A percentile compares a stretch with the other conserved stretches of the same genome.
Conservation (phyloP, 1,139 yeast genomes). For the Blastobotrys arbuscula region DNA sequence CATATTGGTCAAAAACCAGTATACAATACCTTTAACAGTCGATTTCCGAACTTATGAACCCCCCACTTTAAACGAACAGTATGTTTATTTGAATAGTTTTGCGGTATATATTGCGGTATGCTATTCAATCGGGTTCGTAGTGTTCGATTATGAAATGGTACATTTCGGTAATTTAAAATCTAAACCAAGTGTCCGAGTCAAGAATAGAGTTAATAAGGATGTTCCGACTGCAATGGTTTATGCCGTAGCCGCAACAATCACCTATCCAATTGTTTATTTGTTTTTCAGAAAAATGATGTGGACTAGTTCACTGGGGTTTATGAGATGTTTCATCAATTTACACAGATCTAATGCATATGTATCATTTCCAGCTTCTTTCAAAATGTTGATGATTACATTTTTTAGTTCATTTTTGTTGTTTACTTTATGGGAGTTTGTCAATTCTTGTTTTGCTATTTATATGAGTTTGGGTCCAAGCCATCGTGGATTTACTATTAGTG, state of each 20-base stretch:
- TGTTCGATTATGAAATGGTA: conserved; percentile 58
- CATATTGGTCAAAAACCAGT: conserved; percentile 33
- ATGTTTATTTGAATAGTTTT: conserved; percentile 48
- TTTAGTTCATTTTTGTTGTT: conserved; percentile 40
- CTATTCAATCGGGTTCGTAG: conserved; percentile 51
- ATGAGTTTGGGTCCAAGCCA: conserved; percentile 79
- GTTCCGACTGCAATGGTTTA: conserved; percentile 39
- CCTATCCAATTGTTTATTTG: conserved; percentile 41
- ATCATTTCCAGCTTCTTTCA: conserved; percentile 38
- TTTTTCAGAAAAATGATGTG: conserved; percentile 44
- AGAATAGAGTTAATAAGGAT: conserved; percentile 35
- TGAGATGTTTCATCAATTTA: conserved; percentile 32
- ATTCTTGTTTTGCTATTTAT: conserved; percentile 64
- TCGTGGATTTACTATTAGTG: conserved; percentile 63
- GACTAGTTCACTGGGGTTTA: conserved; percentile 32
- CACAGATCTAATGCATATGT: conserved; percentile 32
- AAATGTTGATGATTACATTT: conserved; percentile 37
- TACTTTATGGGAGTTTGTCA: conserved; percentile 55
- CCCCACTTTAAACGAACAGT: conserved; percentile 58
- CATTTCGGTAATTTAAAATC: conserved; percentile 37
- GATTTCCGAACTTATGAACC: conserved; percentile 39
- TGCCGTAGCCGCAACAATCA: conserved; percentile 31
- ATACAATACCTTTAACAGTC: conserved; percentile 24
- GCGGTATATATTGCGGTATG: conserved; percentile 40
- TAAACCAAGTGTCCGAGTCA: conserved; percentile 31